Evolutionary conservation across 768 basidiomycete genomes (phyloP).

Genomic region (Hypholoma sublateritium): DNA sequence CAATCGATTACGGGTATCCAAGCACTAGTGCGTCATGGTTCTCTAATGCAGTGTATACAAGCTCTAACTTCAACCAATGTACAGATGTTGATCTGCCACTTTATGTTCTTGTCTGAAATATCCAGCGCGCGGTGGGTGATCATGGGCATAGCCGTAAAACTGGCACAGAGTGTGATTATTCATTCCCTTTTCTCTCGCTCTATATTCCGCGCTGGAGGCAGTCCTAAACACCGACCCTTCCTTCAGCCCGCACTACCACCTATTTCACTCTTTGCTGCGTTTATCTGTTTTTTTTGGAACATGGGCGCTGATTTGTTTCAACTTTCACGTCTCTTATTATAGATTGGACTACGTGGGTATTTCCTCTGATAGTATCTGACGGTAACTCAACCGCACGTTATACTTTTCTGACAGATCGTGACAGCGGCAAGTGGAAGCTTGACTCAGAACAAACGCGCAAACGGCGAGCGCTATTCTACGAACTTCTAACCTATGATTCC

Average conservation of each 20-base stretch:
- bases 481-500: constrained; percentile 66
- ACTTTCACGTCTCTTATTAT: constrained; percentile 10
- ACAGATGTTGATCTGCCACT: constrained; percentile 59
- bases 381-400: constrained; percentile 2
- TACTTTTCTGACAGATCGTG: constrained; percentile 47
- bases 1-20: constrained; percentile 64
- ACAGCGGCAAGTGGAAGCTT: constrained; percentile 66
- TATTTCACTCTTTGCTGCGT: constrained; percentile 5
- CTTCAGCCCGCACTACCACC: background rate
- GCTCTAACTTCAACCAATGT: background rate
- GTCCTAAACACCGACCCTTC: background rate
- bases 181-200: background rate
- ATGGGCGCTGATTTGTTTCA: constrained; percentile 17
- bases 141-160: constrained; percentile 70
- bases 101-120: constrained; percentile 50
- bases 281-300: constrained; percentile 1
- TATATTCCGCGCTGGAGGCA: background rate
- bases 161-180: constrained; percentile 62
- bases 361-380: background rate
- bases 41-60: background rate
- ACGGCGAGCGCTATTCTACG: constrained; percentile 62
- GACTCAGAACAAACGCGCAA: constrained; percentile 54
- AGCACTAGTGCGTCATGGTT: constrained; percentile 48
- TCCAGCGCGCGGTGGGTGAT: constrained; percentile 66
- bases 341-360: constrained; percentile 69